Evolutionary conservation across 164 flowering plant genomes (phyloP).

Genomic region (Tinospora cordifolia): DNA sequence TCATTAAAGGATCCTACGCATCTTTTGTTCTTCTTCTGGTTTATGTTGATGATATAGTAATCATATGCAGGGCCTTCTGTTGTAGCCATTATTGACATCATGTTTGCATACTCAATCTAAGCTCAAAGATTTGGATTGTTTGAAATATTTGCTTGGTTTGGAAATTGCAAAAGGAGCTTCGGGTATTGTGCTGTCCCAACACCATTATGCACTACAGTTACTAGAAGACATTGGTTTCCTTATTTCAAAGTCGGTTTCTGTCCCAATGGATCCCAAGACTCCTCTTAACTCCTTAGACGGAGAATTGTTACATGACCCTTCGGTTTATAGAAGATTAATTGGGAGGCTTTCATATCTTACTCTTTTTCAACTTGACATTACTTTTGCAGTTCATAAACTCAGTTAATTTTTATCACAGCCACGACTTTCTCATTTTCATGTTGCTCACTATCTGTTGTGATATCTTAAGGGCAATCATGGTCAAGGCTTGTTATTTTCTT

Average conservation of each 20-base stretch:
- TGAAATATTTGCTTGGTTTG: conserved; percentile 1
- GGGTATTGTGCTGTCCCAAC: conserved; percentile 2
- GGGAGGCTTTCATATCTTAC: no score
- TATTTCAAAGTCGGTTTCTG: neutral
- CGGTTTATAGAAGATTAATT: no score
- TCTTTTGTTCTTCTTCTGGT: neutral
- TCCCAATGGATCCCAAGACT: conserved; percentile 1
- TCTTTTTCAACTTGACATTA: neutral
- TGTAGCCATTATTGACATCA: neutral
- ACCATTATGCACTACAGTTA: neutral
- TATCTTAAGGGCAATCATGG: neutral
- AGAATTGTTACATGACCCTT: neutral
- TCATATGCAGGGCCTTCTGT: neutral
- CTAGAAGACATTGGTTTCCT: neutral
- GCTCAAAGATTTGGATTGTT: neutral
- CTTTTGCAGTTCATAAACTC: neutral
- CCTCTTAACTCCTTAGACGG: neutral
- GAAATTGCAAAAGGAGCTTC: neutral
- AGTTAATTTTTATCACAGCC: neutral
- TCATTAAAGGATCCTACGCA: neutral
- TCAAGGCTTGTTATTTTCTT: neutral
- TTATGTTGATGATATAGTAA: conserved; percentile 12
- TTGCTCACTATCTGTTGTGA: neutral
- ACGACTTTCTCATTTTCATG: neutral
- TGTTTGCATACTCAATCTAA: neutral